Evolutionary conservation across 495 filamentous ascomycete genomes (phyloP).

Genomic region (Bacidia gigantensis): DNA sequence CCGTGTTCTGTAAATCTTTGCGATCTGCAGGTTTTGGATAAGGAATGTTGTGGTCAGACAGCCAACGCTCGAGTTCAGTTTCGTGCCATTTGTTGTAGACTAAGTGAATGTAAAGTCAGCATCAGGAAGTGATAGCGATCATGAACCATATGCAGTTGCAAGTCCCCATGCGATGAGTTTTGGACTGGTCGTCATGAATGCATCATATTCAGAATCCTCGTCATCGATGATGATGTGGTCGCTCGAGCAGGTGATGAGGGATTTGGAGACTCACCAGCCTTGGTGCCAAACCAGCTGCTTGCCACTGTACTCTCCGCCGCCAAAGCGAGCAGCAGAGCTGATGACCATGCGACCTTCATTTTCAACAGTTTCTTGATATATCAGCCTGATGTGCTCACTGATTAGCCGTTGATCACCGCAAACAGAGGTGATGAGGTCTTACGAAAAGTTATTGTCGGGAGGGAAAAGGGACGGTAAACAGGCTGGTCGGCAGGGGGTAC

Average conservation of each 20-base stretch:
- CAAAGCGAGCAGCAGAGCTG: constrained; percentile 53
- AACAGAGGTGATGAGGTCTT: background rate
- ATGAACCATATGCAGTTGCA: no score
- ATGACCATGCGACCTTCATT: constrained; percentile 19
- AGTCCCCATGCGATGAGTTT: no score
- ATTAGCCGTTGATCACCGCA: no score
- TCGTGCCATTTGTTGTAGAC: constrained; percentile 99
- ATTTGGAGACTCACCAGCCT: constrained; percentile 50
- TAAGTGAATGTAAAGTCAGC: constrained; percentile 23
- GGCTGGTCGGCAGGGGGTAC: background rate
- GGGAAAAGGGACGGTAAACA: background rate
- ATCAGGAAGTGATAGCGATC: background rate
- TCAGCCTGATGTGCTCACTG: no score
- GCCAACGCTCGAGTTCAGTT: constrained; percentile 94
- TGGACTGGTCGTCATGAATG: no score
- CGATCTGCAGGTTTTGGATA: constrained; percentile 76
- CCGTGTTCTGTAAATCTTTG: constrained; percentile 67
- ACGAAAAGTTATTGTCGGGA: background rate
- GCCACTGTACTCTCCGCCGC: constrained; percentile 55
- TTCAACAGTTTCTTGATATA: no score
- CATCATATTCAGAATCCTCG: background rate
- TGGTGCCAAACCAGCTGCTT: constrained; percentile 61
- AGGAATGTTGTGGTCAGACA: constrained; percentile 82
- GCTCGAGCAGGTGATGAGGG: constrained; percentile 1
- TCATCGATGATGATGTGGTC: constrained; percentile 1